phyloP scores from a whole-genome alignment of 2,329 filamentous ascomycete species.

The Microcyclosporella mali region DNA sequence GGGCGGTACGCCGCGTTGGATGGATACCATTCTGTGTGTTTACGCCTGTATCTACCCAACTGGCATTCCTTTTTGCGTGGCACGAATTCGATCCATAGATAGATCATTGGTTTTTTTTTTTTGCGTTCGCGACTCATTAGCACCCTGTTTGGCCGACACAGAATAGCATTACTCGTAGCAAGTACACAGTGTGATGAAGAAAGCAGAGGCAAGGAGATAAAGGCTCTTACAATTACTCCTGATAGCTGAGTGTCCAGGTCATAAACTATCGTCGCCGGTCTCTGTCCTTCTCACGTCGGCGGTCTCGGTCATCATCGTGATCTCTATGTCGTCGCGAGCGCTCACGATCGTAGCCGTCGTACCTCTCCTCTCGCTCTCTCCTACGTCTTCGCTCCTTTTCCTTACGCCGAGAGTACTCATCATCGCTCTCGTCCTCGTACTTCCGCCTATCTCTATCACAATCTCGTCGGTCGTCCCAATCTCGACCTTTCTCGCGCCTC shows the following conservation, averaged over 20 bases:
- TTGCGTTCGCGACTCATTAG: too few species aligned
- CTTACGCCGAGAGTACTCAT: conserved; percentile 23
- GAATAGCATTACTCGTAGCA: too few species aligned
- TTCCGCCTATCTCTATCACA: conserved; percentile 14
- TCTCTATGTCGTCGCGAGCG: conserved; percentile 22
- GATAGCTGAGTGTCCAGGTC: background rate
- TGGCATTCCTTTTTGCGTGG: too few species aligned
- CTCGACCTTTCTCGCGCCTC: conserved; percentile 13
- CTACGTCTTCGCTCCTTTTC: conserved; percentile 25
- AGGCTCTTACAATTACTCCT: too few species aligned
- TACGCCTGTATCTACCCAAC: too few species aligned
- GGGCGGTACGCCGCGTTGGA: too few species aligned
- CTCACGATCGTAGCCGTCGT: conserved; percentile 12
- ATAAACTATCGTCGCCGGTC: background rate
- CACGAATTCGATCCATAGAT: too few species aligned
- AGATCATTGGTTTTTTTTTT: too few species aligned
- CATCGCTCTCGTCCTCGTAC: conserved; percentile 22
- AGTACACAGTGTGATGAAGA: too few species aligned
- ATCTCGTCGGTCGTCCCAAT: conserved; percentile 11
- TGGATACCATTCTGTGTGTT: too few species aligned
- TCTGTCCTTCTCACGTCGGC: conserved; percentile 1
- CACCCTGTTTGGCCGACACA: too few species aligned
- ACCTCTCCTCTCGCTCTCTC: conserved; percentile 12
- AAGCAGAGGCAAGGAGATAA: too few species aligned
- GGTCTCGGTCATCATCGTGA: conserved; percentile 20